Evolutionary conservation across 371 early-diverging fungal genomes (phyloP), one percentile per base, ranked within the genome.

Genomic region (Mucor ambiguus): DNA sequence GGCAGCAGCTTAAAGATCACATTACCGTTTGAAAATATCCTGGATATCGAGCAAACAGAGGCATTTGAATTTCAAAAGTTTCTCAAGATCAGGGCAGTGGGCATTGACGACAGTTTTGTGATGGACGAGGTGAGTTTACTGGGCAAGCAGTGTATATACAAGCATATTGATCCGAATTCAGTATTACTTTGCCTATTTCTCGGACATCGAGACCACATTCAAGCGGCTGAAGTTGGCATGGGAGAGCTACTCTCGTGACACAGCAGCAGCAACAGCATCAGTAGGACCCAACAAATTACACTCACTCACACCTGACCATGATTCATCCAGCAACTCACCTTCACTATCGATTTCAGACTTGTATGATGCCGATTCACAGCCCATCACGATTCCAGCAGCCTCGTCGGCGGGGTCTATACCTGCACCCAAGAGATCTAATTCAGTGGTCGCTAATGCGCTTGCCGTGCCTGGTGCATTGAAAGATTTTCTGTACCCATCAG

Each of bases 151-250:
- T 11, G 3, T 11, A 37, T 37, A 14, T 4, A 37, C 37, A 37
- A 12, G 12, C 29, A 20, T 24, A 8, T 11, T 49, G 1, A 24
- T 61, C 4, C 11, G 9, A 10, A 26, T 26, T 20, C 73, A 89
- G 89, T 91, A 90, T 57, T 89, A 85, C 54, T 92, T 92, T 71
- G 84, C 90, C 5, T 92, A 88, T 76, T 91, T 90, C 38, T 62
- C 77, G 8, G 80, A 89, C 62, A 81, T 85, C 32, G 71, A 80
- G 20, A 62, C 59, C 26, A 81, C 87, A 0, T 78, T 79, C 54
- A 67, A 67, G 0, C 60, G 66, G 9, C 54, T 86, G 28, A 71
- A 75, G 59, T 41, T 22, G 1, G 69, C 72, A 49, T 77, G 81
- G 78, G 68, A 77, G 56, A 70, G 22, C 0, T 56, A 59, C 41